Base-by-base conservation (phyloP, 2,329 filamentous ascomycete genomes). In the Ophiobolus disseminans region DNA sequence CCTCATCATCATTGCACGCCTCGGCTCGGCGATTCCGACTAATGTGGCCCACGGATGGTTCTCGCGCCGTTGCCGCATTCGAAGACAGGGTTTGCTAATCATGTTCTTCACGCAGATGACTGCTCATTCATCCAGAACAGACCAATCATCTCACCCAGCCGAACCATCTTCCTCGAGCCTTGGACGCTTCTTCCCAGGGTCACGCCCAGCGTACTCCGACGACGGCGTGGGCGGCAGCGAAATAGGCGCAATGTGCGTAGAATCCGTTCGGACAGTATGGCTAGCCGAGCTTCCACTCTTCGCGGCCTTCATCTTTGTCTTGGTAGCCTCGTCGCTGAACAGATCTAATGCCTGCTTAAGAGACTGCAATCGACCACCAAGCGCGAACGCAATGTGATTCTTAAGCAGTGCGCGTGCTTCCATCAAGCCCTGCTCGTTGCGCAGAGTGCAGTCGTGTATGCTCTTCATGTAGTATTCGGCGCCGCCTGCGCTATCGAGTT, bases 391-490 rank as follows among this genome's bases (percentile, higher is more conserved):
- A 20, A 53, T 40, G 21, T 49, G 45, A 14, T 53, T 49, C 50
- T 41, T 40, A n/a, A 53, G 30, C 40, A 53, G 41, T 34, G 42
- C 44, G 19, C 50, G 17, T 21, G 50, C 50, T 30, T 45, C 36
- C 1, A 48, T 40, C 20, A 53, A 11, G 14, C 46, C 31, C 21
- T 45, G 42, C 38, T 53, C 45, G 26, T 49, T 49, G 19, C 50
- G 41, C 40, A 53, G 32, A 13, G 45, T 49, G 25, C 40, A 45
- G 39, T 53, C 41, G 41, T 32, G 46, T 22, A 53, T 48, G 45
- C 50, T 53, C 41, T 48, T 48, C 37, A 53, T 49, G 34, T 53
- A 48, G 32, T 53, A 49, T 43, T 51, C 4, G 6, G 38, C 37
- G 20, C 3, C 31, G 22, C 37, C 41, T 16, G 46, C 34, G 31